Percentiles rank a stretch among this genome's conserved stretches.
Evolutionary conservation across 139 green algal species (phyloP).

Genomic region (Tetraselmis striata): DNA sequence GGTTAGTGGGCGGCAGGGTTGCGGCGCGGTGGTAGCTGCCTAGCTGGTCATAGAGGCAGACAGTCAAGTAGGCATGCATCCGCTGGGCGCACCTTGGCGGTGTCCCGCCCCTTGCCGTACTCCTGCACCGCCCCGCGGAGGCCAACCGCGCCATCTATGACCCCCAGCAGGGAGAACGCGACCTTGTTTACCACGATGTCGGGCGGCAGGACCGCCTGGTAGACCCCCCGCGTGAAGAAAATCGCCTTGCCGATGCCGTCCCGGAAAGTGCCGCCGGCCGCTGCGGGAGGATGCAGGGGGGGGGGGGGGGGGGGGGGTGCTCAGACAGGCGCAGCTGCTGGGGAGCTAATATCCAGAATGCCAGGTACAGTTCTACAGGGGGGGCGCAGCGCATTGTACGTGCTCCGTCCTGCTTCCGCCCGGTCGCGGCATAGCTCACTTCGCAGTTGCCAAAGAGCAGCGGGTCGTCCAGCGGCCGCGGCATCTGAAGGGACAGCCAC

Average conservation of each 20-base stretch:
- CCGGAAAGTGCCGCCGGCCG: slow-evolving; percentile 63
- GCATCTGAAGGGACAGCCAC: slow-evolving; percentile 34
- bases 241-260: slow-evolving; percentile 43
- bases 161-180: slow-evolving; percentile 52
- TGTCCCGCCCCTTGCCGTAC: slow-evolving; percentile 30
- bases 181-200: slow-evolving; percentile 70
- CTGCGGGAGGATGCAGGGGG: slow-evolving; percentile 17
- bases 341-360: background rate
- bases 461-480: slow-evolving; percentile 53
- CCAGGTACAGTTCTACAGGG: background rate
- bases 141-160: slow-evolving; percentile 49
- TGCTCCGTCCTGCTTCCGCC: background rate
- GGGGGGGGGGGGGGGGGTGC: too few species aligned
- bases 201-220: slow-evolving; percentile 61
- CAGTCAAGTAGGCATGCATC: background rate
- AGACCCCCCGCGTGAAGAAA: slow-evolving; percentile 59
- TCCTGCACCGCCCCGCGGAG: slow-evolving; percentile 43
- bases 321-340: background rate
- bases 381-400: background rate
- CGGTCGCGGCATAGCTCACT: slow-evolving; percentile 34
- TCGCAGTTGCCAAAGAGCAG: slow-evolving; percentile 71
- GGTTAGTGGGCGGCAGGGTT: background rate
- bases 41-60: background rate
- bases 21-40: too few species aligned
- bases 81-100: slow-evolving; percentile 35